Evolutionary conservation across 2,329 filamentous ascomycete genomes (phyloP).

Genomic region (Camillea tinctor): DNA sequence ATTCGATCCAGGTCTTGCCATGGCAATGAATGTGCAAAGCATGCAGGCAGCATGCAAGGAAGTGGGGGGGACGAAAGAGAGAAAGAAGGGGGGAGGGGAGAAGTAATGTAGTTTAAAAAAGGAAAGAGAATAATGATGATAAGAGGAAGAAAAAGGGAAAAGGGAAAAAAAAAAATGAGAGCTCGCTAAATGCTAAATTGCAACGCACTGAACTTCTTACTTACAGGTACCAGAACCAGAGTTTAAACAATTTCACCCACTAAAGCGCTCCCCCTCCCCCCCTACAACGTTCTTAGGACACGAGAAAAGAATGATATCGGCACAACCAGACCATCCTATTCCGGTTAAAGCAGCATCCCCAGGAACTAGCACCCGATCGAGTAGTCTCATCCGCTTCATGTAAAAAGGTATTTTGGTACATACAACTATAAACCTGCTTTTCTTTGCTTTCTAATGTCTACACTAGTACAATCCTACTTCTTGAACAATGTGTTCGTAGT

Average conservation of each 20-base stretch:
- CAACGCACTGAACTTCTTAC: neutral
- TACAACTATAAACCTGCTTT: neutral
- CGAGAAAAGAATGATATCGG: neutral
- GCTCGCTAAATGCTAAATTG: neutral
- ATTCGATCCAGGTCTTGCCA: constrained; percentile 12
- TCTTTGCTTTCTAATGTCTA: neutral
- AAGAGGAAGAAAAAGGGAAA: neutral
- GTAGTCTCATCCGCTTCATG: neutral
- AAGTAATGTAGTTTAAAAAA: neutral
- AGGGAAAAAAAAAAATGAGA: neutral
- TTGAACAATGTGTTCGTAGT: too few relatives aligned
- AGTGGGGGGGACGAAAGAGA: neutral
- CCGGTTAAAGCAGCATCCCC: neutral
- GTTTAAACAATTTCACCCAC: neutral
- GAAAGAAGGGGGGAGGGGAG: neutral
- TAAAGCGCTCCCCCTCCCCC: neutral
- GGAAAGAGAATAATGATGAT: too few relatives aligned
- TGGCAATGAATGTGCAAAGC: neutral
- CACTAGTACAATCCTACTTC: too few relatives aligned
- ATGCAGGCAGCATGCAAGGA: constrained; percentile 11
- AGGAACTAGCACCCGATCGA: neutral
- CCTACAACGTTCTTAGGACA: neutral
- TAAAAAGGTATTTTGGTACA: neutral
- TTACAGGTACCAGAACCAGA: neutral
- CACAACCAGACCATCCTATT: neutral